phyloP scores from a whole-genome alignment of 2,329 filamentous ascomycete species.

The Akanthomyces dipterigenus region DNA sequence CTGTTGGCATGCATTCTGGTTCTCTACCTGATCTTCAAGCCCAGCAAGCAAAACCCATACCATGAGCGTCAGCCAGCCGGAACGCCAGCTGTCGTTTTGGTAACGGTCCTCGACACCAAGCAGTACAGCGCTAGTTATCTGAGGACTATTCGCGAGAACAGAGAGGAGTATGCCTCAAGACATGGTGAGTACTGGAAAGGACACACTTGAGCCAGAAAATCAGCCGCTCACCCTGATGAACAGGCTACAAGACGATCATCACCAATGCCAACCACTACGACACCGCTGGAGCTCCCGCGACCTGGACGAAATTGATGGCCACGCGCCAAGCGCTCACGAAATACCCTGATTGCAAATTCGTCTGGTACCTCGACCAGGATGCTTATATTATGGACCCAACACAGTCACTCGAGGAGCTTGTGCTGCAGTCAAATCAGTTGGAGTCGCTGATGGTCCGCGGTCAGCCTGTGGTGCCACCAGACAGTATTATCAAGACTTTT shows the following conservation, averaged over 20 bases:
- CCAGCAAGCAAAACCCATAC: constrained; percentile 23
- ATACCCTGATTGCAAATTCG: constrained; percentile 67
- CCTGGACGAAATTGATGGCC: constrained; percentile 76
- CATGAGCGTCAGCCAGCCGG: constrained; percentile 41
- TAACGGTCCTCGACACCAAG: constrained; percentile 73
- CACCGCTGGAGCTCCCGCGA: constrained; percentile 49
- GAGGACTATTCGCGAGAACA: constrained; percentile 70
- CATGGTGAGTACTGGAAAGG: constrained; percentile 56
- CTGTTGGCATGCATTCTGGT: constrained; percentile 49
- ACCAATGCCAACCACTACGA: constrained; percentile 71
- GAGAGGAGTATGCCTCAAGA: constrained; percentile 73
- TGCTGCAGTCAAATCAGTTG: constrained; percentile 61
- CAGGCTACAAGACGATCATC: constrained; percentile 84
- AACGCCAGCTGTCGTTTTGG: constrained; percentile 62
- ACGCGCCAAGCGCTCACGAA: constrained; percentile 81
- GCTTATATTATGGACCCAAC: constrained; percentile 82
- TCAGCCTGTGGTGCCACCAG: constrained; percentile 80
- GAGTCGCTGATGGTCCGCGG: constrained; percentile 79
- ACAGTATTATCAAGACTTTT: constrained; percentile 96
- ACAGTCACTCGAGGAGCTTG: constrained; percentile 59
- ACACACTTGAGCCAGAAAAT: background rate
- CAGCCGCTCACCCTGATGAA: background rate
- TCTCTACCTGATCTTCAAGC: constrained; percentile 51
- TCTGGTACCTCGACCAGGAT: constrained; percentile 84
- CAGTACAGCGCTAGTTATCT: constrained; percentile 59